Base-by-base conservation (phyloP, 2,329 filamentous ascomycete species). In the Gnomoniopsis smithogilvyi region DNA sequence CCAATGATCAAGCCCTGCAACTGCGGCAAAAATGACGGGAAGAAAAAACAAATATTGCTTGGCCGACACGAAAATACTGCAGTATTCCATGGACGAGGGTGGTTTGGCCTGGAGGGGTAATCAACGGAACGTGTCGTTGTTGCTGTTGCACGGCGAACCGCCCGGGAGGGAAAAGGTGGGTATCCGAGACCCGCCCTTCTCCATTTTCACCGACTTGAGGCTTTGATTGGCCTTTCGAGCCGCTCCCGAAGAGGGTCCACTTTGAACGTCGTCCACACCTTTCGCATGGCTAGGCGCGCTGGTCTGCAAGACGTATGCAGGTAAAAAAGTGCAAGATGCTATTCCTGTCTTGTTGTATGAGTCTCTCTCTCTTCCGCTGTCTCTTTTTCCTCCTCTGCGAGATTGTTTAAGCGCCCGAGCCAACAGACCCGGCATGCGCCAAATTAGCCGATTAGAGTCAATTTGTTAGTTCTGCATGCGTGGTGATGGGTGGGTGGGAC, bases 141-240 rank as follows among this genome's bases (percentile, higher is more conserved):
- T 41, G 38, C 26, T 55, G 49, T 62, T 21, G 57, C 53, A 57
- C 53, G 56, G 53, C 57, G 58, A 62, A 50, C 53, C 60, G 60
- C 60, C 57, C 45, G 46, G 49, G 38, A 14, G 11, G 45, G 43
- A 3, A 33, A 30, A 58, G 14, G 45, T 4, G 51, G 45, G 3
- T 43, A 50, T 36, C 19, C 34, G 21, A 19, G 50, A 10, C 50
- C 50, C n/a, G 24, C 47, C 17, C 3, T 11, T 11, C n/a, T 8
- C 7, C n/a, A 19, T 8, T 4, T 19, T 11, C 8, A 6, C 7
- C 6, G 12, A 30, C 26, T 30, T 8, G 26, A 30, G 26, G 26
- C 26, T 33, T 33, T 51, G 19, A 50, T 45, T 56, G 54, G 54
- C 46, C 8, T 7, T 19, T 3, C 17, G 36, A 50, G 54, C 24